Evolutionary conservation across 805 yeast species (phyloP).

Genomic region (Candida andamanensis): DNA sequence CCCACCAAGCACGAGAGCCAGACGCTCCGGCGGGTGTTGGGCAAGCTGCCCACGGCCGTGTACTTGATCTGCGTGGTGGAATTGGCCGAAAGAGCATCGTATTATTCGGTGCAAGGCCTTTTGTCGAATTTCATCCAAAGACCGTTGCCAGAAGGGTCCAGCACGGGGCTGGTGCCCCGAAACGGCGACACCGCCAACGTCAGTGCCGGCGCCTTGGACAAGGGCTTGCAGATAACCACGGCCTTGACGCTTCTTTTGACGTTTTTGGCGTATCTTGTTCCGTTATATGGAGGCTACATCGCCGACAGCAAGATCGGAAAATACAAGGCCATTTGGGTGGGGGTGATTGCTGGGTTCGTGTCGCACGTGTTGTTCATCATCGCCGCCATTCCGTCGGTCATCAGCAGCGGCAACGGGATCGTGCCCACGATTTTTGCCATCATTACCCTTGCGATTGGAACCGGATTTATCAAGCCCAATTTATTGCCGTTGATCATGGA

Average conservation of each 20-base stretch:
- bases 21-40: slow-evolving; percentile 33
- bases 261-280: slow-evolving; percentile 47
- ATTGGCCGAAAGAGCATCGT: slow-evolving; percentile 53
- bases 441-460: slow-evolving; percentile 38
- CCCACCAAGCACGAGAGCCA: slow-evolving; percentile 25
- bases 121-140: slow-evolving; percentile 47
- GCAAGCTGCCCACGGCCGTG: slow-evolving; percentile 43
- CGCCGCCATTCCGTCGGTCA: slow-evolving; percentile 42
- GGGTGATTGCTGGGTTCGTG: slow-evolving; percentile 42
- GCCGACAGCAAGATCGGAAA: slow-evolving; percentile 48
- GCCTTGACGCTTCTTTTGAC: slow-evolving; percentile 45
- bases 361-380: slow-evolving; percentile 45
- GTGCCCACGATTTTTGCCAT: slow-evolving; percentile 40
- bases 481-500: slow-evolving; percentile 46
- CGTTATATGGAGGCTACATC: slow-evolving; percentile 48
- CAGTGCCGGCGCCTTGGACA: slow-evolving; percentile 47
- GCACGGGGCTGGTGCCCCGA: slow-evolving; percentile 39
- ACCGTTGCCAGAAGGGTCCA: slow-evolving; percentile 46
- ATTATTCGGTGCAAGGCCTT: slow-evolving; percentile 42
- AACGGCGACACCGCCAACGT: slow-evolving; percentile 20
- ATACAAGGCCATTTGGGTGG: slow-evolving; percentile 45
- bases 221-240: slow-evolving; percentile 42
- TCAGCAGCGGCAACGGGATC: slow-evolving; percentile 31
- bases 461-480: slow-evolving; percentile 53
- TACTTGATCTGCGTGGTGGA: slow-evolving; percentile 49